Evolutionary conservation across 345 rosid species (phyloP).

Genomic region (Populus ilicifolia): DNA sequence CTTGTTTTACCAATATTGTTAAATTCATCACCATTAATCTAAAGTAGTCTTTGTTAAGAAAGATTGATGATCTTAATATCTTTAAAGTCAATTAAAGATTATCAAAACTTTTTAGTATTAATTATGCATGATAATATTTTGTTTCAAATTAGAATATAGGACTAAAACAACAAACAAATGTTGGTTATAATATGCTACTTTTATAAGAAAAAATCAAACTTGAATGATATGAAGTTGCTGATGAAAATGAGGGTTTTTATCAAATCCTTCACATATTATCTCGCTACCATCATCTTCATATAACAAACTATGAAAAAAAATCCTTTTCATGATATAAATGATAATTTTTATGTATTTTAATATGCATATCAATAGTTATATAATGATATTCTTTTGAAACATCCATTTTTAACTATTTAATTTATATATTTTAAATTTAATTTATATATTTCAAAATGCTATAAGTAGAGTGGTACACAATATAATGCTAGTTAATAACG

Average conservation of each 20-base stretch:
- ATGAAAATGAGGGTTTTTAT: conserved; percentile 79
- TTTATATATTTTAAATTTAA: too few species aligned
- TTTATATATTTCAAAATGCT: too few species aligned
- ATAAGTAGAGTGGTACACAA: too few species aligned
- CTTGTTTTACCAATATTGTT: neutral
- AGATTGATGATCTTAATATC: conserved; percentile 65
- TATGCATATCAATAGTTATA: too few species aligned
- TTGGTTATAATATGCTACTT: neutral
- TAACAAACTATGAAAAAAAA: conserved; percentile 47
- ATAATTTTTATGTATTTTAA: too few species aligned
- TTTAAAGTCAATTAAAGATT: conserved; percentile 27
- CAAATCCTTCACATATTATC: conserved; percentile 84
- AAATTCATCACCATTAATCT: conserved; percentile 29
- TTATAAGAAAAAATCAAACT: conserved; percentile 26
- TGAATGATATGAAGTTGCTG: conserved; percentile 36
- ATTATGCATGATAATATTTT: neutral
- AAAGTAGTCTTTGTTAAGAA: conserved; percentile 57
- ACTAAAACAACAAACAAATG: neutral
- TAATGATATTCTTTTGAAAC: too few species aligned
- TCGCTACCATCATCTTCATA: conserved; percentile 62
- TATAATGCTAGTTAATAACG: too few species aligned
- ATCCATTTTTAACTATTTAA: too few species aligned
- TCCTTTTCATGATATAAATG: too few species aligned
- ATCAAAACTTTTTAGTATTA: too few species aligned
- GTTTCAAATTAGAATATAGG: neutral